A percentile compares a stretch with the other conserved stretches of the same genome.
phyloP scores from a whole-genome alignment of 106 monocot genomes.

The Alisma plantagoaquatica region DNA sequence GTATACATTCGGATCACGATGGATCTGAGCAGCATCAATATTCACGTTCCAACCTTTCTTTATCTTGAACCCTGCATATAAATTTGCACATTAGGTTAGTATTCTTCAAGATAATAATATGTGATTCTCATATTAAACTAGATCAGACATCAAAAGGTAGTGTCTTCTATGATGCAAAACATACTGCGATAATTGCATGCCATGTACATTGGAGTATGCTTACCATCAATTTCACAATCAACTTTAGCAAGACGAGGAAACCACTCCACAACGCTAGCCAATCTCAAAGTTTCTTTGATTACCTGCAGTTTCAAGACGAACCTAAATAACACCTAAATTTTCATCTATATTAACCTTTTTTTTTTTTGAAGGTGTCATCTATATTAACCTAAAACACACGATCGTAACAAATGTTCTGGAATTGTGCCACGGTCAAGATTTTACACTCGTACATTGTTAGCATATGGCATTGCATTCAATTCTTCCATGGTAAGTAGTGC shows the following conservation, averaged over 20 bases:
- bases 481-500: conserved; percentile 24
- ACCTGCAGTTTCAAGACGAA: conserved; percentile 16
- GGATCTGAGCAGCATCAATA: conserved; percentile 61
- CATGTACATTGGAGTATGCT: too few species aligned
- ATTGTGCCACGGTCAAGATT: neutral
- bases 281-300: conserved; percentile 72
- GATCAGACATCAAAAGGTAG: neutral
- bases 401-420: neutral
- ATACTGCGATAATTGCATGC: too few species aligned
- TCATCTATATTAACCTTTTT: neutral
- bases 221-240: conserved; percentile 68
- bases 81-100: neutral
- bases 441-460: conserved; percentile 37
- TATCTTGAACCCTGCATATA: conserved; percentile 46
- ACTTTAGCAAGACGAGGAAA: conserved; percentile 66
- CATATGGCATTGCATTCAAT: conserved; percentile 57
- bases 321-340: neutral
- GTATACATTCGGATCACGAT: conserved; percentile 37
- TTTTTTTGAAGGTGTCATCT: neutral
- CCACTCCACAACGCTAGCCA: conserved; percentile 80
- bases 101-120: neutral
- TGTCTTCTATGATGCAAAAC: conserved; percentile 9
- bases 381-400: too few species aligned
- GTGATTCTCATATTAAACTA: neutral
- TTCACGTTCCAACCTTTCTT: conserved; percentile 77